These are phyloP conservation scores for Fusarium ramigenum DNA, from an alignment of 2,329 filamentous ascomycete species.

Conservation along the genomic window DNA sequence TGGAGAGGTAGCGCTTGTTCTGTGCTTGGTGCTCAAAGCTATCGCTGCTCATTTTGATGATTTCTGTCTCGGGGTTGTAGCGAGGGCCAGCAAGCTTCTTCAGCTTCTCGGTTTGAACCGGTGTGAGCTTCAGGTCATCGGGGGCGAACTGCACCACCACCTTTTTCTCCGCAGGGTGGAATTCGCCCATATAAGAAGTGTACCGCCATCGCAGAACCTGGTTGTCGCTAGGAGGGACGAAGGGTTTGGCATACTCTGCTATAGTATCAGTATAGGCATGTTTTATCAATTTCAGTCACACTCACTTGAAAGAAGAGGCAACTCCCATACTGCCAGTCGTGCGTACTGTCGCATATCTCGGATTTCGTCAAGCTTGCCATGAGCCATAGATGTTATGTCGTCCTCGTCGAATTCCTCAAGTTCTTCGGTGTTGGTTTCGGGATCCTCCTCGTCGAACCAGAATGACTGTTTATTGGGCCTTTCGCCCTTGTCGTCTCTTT, in stretches of 20 bases:
- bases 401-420: conserved; percentile 76
- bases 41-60: conserved; percentile 91
- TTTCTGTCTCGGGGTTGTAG: conserved; percentile 85
- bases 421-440: conserved; percentile 60
- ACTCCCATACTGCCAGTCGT: conserved; percentile 90
- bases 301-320: conserved; percentile 89
- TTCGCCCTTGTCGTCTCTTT: conserved; percentile 45
- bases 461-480: conserved; percentile 53
- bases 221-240: conserved; percentile 72
- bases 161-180: conserved; percentile 90
- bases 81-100: conserved; percentile 86
- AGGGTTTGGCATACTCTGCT: conserved; percentile 83
- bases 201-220: conserved; percentile 92
- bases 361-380: conserved; percentile 87
- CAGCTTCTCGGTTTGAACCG: conserved; percentile 78
- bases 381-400: conserved; percentile 84
- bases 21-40: conserved; percentile 88
- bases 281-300: conserved; percentile 32
- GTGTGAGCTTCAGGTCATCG: conserved; percentile 74
- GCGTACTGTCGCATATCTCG: conserved; percentile 90
- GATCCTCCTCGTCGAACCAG: conserved; percentile 62
- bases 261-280: conserved; percentile 12
- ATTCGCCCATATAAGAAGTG: conserved; percentile 94
- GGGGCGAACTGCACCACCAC: conserved; percentile 92
- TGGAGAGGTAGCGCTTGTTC: conserved; percentile 94